Evolutionary conservation across 306 rosid species (phyloP).

Genomic region (Pyrus communis): DNA sequence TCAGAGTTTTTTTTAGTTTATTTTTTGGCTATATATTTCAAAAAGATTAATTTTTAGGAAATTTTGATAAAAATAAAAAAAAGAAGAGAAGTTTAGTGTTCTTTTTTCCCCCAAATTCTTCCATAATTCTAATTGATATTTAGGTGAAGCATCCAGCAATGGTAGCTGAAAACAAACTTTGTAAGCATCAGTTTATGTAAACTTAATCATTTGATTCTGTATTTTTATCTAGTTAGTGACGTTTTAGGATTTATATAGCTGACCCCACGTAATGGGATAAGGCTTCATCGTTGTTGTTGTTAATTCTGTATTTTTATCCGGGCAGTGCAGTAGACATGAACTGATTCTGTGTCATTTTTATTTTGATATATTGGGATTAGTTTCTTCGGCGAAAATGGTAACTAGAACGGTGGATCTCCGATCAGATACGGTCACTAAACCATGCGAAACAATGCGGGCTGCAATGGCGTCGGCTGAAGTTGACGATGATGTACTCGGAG

Average conservation of each 20-base stretch:
- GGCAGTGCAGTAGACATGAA: neutral
- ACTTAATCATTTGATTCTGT: neutral
- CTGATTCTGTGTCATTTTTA: neutral
- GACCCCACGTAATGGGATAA: too few species aligned
- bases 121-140: neutral
- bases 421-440: constrained; percentile 88
- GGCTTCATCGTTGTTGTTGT: neutral
- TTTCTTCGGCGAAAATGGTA: constrained; percentile 49
- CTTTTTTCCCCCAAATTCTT: neutral
- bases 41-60: neutral
- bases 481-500: constrained; percentile 67
- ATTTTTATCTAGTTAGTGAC: neutral
- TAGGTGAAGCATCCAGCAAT: constrained; percentile 1
- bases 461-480: constrained; percentile 91
- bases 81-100: neutral
- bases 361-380: constrained; percentile 8
- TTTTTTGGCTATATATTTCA: neutral
- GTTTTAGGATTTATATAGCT: too few species aligned
- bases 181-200: constrained; percentile 12
- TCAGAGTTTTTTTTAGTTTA: neutral
- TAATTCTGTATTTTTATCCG: neutral
- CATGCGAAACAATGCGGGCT: constrained; percentile 67
- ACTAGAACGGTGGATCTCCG: constrained; percentile 69
- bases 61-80: neutral
- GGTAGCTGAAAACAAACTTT: constrained; percentile 24